Evolutionary conservation across 1,139 yeast species (phyloP).

Genomic region (Saccharomycopsis hybrid): DNA sequence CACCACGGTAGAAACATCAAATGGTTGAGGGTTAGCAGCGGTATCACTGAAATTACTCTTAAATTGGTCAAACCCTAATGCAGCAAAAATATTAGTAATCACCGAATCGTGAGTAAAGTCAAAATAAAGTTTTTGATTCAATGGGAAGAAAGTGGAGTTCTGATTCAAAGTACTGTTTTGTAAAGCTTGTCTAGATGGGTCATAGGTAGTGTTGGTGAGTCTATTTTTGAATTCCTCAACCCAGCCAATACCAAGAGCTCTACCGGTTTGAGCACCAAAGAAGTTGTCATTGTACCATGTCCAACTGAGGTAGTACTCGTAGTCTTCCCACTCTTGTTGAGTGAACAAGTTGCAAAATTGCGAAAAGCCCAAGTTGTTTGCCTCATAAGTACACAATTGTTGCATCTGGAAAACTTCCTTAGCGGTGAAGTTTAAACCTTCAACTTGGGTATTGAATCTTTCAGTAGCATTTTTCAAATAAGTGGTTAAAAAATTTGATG

Average conservation of each 20-base stretch:
- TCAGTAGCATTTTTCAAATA: conserved; percentile 27
- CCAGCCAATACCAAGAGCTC: conserved; percentile 23
- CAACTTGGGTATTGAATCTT: conserved; percentile 28
- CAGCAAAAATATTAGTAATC: conserved; percentile 22
- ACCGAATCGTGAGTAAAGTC: conserved; percentile 24
- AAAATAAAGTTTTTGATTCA: conserved; percentile 20
- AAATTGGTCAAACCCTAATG: conserved; percentile 23
- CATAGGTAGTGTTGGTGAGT: conserved; percentile 16
- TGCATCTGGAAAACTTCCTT: conserved; percentile 27
- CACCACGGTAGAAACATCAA: conserved; percentile 21
- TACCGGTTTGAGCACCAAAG: conserved; percentile 22
- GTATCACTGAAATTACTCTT: conserved; percentile 20
- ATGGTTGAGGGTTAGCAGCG: conserved; percentile 18
- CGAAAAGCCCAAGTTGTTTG: conserved; percentile 29
- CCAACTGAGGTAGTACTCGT: conserved; percentile 28
- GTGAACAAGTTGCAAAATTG: conserved; percentile 30
- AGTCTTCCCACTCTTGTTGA: conserved; percentile 29
- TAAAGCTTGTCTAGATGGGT: conserved; percentile 14
- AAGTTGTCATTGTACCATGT: conserved; percentile 24
- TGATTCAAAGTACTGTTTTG: conserved; percentile 22
- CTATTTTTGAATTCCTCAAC: conserved; percentile 23
- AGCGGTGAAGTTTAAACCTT: conserved; percentile 27
- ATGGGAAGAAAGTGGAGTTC: conserved; percentile 20
- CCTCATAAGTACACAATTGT: conserved; percentile 31
- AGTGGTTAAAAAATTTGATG: conserved; percentile 12